Conservation (phyloP, 1,139 yeast genomes). For the Suhomyces wounanorum region DNA sequence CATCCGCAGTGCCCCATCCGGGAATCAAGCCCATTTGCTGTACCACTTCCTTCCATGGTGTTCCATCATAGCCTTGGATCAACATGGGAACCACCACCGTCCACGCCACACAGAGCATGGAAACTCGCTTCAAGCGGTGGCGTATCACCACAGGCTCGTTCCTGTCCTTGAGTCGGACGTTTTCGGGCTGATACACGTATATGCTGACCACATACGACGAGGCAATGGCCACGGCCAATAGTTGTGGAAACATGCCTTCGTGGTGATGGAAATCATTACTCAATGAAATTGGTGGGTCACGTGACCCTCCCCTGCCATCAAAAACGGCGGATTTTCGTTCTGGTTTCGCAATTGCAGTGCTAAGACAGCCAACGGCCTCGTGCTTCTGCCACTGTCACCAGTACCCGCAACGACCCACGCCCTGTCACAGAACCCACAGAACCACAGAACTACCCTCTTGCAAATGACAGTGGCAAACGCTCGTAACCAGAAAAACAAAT, state of each 20-base stretch:
- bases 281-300: not conserved
- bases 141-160: conserved; percentile 47
- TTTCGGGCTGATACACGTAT: conserved; percentile 31
- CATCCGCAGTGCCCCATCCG: conserved; percentile 21
- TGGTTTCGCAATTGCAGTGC: too few relatives aligned
- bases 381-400: too few relatives aligned
- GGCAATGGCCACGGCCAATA: conserved; percentile 31
- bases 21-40: conserved; percentile 24
- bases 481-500: too few relatives aligned
- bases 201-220: conserved; percentile 45
- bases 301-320: too few relatives aligned
- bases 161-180: conserved; percentile 31
- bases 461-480: too few relatives aligned
- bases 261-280: too few relatives aligned
- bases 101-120: conserved; percentile 33
- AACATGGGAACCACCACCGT: conserved; percentile 28
- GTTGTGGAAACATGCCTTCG: not conserved
- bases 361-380: too few relatives aligned
- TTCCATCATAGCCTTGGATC: conserved; percentile 5
- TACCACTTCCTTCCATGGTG: conserved; percentile 14
- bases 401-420: too few relatives aligned
- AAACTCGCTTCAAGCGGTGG: conserved; percentile 41
- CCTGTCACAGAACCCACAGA: too few relatives aligned
- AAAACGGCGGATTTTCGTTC: too few relatives aligned
- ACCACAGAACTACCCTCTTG: too few relatives aligned